These are phyloP conservation scores for Russula brevipes DNA, from an alignment of 768 basidiomycete species.

Conservation along the genomic window DNA sequence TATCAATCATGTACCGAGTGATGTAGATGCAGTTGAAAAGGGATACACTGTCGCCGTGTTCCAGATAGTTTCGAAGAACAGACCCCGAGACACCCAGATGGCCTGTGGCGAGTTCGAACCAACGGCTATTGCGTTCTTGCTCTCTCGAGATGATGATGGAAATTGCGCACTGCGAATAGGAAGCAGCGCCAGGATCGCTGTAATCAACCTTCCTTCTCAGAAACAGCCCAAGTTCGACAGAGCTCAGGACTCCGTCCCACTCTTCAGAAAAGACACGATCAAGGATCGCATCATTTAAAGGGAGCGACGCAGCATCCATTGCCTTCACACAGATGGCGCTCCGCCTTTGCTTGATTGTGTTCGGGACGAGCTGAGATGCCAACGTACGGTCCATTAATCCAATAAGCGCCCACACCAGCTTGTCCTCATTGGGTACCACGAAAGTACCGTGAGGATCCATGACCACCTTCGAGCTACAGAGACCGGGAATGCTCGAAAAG, in stretches of 20 bases:
- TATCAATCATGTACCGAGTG: not conserved
- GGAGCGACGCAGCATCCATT: not conserved
- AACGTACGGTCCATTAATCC: not conserved
- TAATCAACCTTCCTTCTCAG: not conserved
- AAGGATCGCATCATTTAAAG: not conserved
- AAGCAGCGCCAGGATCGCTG: not conserved
- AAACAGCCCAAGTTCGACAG: conserved; percentile 6
- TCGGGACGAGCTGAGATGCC: not conserved
- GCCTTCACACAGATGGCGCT: conserved; percentile 1
- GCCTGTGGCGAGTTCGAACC: conserved; percentile 1
- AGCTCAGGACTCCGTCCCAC: conserved; percentile 5
- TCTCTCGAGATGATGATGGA: not conserved
- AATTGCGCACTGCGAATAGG: not conserved
- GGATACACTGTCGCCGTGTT: conserved; percentile 1
- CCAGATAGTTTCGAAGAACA: not conserved
- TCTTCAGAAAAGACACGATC: not conserved
- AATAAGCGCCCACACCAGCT: not conserved
- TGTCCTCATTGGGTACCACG: not conserved
- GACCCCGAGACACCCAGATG: not conserved
- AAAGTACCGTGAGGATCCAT: not conserved
- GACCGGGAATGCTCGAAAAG: not conserved
- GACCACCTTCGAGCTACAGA: not conserved
- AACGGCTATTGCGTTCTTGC: not conserved
- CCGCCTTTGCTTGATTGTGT: not conserved
- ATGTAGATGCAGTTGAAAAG: conserved; percentile 2